Evolutionary conservation across 1,139 yeast species (phyloP).

Genomic region (Yamadazyma triangularis): DNA sequence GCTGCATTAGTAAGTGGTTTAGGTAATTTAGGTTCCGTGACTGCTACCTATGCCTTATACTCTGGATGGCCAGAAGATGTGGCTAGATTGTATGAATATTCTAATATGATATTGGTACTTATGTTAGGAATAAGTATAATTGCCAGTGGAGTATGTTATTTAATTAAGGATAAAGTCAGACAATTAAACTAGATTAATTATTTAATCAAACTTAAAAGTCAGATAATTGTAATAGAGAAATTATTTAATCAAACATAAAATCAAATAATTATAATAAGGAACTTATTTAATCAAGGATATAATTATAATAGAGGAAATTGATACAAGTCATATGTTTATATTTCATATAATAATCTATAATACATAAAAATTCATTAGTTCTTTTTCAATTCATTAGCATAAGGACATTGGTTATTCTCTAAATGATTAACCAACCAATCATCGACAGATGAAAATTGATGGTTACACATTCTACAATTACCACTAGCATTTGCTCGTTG

Average conservation of each 20-base stretch:
- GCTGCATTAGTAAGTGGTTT: constrained; percentile 81
- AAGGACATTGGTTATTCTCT: constrained; percentile 50
- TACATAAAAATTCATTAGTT: too few species aligned
- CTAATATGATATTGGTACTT: constrained; percentile 81
- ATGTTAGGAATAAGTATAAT: constrained; percentile 71
- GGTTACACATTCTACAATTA: constrained; percentile 71
- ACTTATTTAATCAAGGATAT: too few species aligned
- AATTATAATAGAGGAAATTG: too few species aligned
- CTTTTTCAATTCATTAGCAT: constrained; percentile 19
- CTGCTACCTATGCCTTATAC: constrained; percentile 81
- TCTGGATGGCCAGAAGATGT: constrained; percentile 83
- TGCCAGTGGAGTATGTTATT: constrained; percentile 33
- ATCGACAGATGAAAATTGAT: constrained; percentile 62
- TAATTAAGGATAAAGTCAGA: constrained; percentile 22
- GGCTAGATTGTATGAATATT: constrained; percentile 54
- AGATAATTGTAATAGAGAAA: too few species aligned
- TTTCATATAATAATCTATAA: too few species aligned
- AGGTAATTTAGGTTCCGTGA: constrained; percentile 82
- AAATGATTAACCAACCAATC: constrained; percentile 76
- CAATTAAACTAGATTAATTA: constrained; percentile 7
- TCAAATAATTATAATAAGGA: too few species aligned
- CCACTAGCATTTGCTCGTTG: constrained; percentile 69
- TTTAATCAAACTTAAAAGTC: too few species aligned
- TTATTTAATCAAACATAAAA: too few species aligned
- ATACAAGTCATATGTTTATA: too few species aligned